Evolutionary conservation across 2,329 filamentous ascomycete genomes (phyloP).

Genomic region (Stachybotrys chlorohalonatus): DNA sequence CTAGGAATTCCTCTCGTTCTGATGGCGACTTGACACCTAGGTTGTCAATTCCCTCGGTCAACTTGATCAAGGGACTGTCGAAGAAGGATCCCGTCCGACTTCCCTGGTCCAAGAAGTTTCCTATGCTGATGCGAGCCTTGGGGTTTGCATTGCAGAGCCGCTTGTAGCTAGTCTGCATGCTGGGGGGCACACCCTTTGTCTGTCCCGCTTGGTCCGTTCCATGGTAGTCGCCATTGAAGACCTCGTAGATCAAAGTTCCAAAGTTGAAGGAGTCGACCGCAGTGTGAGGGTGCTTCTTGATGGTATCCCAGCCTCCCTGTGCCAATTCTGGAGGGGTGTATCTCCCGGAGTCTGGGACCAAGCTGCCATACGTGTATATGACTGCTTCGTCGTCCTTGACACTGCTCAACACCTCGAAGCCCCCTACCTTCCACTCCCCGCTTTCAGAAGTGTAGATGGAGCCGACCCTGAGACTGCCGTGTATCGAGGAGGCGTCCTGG

Average conservation of each 20-base stretch:
- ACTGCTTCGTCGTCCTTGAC: constrained; percentile 93
- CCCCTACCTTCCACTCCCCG: constrained; percentile 94
- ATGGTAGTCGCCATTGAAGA: constrained; percentile 78
- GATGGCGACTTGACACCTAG: constrained; percentile 77
- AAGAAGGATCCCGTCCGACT: constrained; percentile 78
- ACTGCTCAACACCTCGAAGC: constrained; percentile 87
- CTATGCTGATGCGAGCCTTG: constrained; percentile 75
- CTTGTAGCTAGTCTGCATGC: constrained; percentile 88
- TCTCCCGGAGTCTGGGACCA: constrained; percentile 74
- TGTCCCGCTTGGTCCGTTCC: constrained; percentile 74
- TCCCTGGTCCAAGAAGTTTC: constrained; percentile 85
- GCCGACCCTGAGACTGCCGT: constrained; percentile 75
- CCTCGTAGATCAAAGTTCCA: constrained; percentile 77
- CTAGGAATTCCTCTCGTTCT: constrained; percentile 78
- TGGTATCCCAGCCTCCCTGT: constrained; percentile 81
- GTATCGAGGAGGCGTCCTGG: constrained; percentile 81
- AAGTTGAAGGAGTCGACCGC: constrained; percentile 85
- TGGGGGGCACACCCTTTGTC: constrained; percentile 75
- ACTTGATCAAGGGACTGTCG: constrained; percentile 80
- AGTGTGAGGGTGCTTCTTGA: constrained; percentile 72
- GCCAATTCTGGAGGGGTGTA: constrained; percentile 84
- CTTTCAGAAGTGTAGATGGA: constrained; percentile 93
- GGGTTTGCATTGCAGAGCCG: constrained; percentile 81
- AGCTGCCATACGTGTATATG: constrained; percentile 82
- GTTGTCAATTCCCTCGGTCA: constrained; percentile 89